These are phyloP conservation scores for Verticillium albo-atrum DNA, from an alignment of 2,329 filamentous ascomycete genomes.

Conservation along the genomic window DNA sequence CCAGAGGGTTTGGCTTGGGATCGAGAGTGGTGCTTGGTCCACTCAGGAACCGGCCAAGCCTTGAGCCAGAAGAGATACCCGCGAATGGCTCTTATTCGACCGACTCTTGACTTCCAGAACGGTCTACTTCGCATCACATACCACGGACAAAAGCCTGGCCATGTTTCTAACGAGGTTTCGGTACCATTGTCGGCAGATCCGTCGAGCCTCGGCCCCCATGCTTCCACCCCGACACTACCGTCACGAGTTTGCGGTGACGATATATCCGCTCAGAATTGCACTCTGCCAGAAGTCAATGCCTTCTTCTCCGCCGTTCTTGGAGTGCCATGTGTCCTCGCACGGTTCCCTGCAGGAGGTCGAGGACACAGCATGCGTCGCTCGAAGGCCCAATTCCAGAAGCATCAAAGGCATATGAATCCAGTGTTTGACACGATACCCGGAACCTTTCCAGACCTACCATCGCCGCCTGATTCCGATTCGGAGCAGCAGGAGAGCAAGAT, in stretches of 20 bases:
- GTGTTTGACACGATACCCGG: slow-evolving; percentile 38
- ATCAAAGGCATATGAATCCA: slow-evolving; percentile 33
- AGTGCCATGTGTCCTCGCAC: slow-evolving; percentile 76
- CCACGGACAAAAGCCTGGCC: slow-evolving; percentile 22
- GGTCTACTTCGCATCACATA: slow-evolving; percentile 62
- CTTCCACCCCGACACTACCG: slow-evolving; percentile 34
- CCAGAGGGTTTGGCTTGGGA: slow-evolving; percentile 89
- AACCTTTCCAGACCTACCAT: slow-evolving; percentile 49
- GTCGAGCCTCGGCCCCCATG: slow-evolving; percentile 40
- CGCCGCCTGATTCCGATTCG: slow-evolving; percentile 53
- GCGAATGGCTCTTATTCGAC: slow-evolving; percentile 79
- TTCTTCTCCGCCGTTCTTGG: slow-evolving; percentile 77
- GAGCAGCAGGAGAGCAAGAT: slow-evolving; percentile 51
- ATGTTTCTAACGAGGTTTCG: slow-evolving; percentile 31
- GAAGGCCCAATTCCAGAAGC: slow-evolving; percentile 64
- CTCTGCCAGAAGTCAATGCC: slow-evolving; percentile 55
- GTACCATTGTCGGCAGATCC: slow-evolving; percentile 68
- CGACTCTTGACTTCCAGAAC: slow-evolving; percentile 64
- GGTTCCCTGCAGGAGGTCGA: slow-evolving; percentile 68
- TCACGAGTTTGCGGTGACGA: slow-evolving; percentile 81
- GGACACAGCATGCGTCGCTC: slow-evolving; percentile 60
- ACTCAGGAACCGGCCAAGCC: slow-evolving; percentile 77
- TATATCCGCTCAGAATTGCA: slow-evolving; percentile 68
- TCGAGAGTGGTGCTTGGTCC: slow-evolving; percentile 91
- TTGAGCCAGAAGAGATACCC: slow-evolving; percentile 87